These are phyloP conservation scores for Neofusicoccum parvum DNA, from an alignment of 2,329 filamentous ascomycete genomes.

Conservation along the genomic window DNA sequence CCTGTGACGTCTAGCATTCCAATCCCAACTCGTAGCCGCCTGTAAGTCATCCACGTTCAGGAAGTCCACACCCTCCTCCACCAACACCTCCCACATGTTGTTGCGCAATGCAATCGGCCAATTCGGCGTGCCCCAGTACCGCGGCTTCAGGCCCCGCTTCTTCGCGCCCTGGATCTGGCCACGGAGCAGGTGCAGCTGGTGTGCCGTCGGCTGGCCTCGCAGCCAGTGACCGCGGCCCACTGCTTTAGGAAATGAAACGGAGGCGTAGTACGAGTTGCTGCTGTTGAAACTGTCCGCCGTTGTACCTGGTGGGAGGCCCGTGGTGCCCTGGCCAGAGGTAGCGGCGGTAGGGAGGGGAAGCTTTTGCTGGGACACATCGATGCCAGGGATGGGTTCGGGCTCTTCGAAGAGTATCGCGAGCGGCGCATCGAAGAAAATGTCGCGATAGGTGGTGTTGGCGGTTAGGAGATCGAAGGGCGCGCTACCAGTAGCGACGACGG, in stretches of 20 bases:
- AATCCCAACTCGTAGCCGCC: constrained; percentile 51
- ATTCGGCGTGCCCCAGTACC: constrained; percentile 60
- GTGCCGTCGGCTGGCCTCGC: constrained; percentile 49
- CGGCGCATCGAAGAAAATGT: constrained; percentile 60
- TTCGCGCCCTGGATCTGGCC: constrained; percentile 57
- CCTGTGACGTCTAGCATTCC: constrained; percentile 40
- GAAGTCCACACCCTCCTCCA: constrained; percentile 56
- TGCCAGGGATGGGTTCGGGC: constrained; percentile 2
- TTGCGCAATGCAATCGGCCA: constrained; percentile 59
- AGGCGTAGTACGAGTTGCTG: constrained; percentile 68
- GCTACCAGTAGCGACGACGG: constrained; percentile 57
- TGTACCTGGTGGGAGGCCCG: constrained; percentile 41
- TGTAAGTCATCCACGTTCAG: constrained; percentile 61
- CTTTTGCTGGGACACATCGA: not conserved
- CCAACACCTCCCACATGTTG: constrained; percentile 56
- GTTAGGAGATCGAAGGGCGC: constrained; percentile 52
- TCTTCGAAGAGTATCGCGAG: constrained; percentile 40
- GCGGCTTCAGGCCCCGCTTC: constrained; percentile 53
- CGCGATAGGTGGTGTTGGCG: constrained; percentile 51
- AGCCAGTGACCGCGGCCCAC: constrained; percentile 42
- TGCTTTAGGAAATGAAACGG: constrained; percentile 56
- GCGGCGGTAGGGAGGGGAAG: not conserved
- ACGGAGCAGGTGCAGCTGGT: constrained; percentile 51
- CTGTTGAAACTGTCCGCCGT: constrained; percentile 56
- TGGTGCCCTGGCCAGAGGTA: constrained; percentile 47